A percentile compares a stretch with the other conserved stretches of the same genome.
These are phyloP conservation scores for Anthoceros angustus DNA, from an alignment of 225 moss, liverwort and hornwort species.

Conservation along the genomic window DNA sequence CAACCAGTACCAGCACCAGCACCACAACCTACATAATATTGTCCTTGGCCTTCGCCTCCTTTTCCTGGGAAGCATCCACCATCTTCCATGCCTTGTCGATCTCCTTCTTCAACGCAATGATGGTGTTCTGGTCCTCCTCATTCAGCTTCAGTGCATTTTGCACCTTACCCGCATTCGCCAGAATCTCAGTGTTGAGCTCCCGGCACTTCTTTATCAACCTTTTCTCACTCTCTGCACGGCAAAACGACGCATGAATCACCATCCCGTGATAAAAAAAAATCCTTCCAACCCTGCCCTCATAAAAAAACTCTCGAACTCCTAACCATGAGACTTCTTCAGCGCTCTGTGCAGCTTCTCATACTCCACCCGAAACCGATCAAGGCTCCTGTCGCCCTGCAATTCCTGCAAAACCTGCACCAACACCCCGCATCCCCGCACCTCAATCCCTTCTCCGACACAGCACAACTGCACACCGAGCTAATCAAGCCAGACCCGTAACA, in stretches of 20 bases:
- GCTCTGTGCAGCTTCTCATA: conserved; percentile 66
- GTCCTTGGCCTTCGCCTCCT: conserved; percentile 61
- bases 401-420: conserved; percentile 47
- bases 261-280: neutral
- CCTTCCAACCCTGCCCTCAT: neutral
- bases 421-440: neutral
- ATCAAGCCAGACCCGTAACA: neutral
- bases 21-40: conserved; percentile 36
- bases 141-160: conserved; percentile 43
- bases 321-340: conserved; percentile 58
- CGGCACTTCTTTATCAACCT: conserved; percentile 47
- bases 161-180: conserved; percentile 44
- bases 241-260: neutral
- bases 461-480: neutral
- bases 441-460: neutral
- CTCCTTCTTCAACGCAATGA: conserved; percentile 46
- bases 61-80: conserved; percentile 78
- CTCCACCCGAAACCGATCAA: conserved; percentile 54
- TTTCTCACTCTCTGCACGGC: conserved; percentile 54
- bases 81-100: conserved; percentile 74
- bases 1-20: neutral
- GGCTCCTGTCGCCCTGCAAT: conserved; percentile 43
- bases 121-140: conserved; percentile 62
- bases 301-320: neutral
- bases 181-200: conserved; percentile 49